Evolutionary conservation across 1,139 yeast genomes (phyloP), one percentile per base, ranked within the genome.

Genomic region (Saccharomyces hybrid): DNA sequence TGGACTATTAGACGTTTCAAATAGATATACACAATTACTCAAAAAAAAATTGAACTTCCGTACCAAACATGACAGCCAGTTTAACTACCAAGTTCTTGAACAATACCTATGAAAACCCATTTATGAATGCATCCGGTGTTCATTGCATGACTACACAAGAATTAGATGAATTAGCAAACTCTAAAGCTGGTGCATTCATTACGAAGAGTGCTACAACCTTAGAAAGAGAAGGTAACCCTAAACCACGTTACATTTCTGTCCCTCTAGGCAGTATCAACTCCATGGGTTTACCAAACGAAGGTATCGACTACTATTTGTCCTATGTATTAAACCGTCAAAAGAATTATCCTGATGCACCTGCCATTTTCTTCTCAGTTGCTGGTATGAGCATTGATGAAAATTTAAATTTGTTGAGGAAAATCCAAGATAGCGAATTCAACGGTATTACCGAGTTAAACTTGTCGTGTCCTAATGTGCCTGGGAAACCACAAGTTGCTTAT

Each of bases 401-500:
- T 48, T 26, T 65, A n/a, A n/a, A n/a, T n/a, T n/a, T 64, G 55
- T 52, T 65, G 47, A 55, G 53, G 25, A 61, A 51, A 29, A 53
- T 65, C 14, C 65, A 65, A 50, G 63, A 62, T 5, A 62, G 65
- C 51, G 62, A 55, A 2, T 65, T 62, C 48, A 50, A 56, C 38
- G 69, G 68, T 26, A 50, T 63, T 29, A 63, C 67, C 3, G 69
- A 65, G 52, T 51, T 65, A 25, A 65, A 65, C 50, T 48, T 64
- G 34, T 65, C 69, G 2, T 65, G 69, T 53, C 69, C 69, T 14
- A 65, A 65, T 49, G 68, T 65, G 23, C 68, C 69, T n/a, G 69
- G 69, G 42, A 64, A 65, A 52, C 69, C 69, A 44, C 87, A 84
- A 63, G 84, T 88, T 0, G 83, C 82, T 19, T 71, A 84, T 29